These are phyloP conservation scores for Ocimum tenuiflorum DNA, from an alignment of 257 asterid species.

Conservation along the genomic window DNA sequence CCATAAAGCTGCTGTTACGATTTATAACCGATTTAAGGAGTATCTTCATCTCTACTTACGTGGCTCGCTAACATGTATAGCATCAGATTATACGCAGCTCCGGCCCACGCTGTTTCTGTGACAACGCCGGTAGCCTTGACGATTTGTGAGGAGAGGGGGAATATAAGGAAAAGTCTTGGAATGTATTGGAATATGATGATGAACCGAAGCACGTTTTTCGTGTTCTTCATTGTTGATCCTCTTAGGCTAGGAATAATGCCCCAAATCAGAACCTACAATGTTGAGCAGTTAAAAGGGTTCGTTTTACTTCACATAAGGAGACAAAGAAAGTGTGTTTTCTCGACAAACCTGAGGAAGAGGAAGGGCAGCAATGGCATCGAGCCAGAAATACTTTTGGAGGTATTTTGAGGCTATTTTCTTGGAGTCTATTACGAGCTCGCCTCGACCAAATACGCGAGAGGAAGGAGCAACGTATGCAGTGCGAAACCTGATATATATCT, in stretches of 20 bases:
- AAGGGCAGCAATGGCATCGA: conserved; percentile 67
- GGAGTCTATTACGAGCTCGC: conserved; percentile 85
- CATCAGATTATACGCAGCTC: conserved; percentile 95
- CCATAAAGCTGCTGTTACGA: too few relatives aligned
- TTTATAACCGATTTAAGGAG: not conserved
- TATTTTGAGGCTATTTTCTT: conserved; percentile 60
- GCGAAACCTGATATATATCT: conserved; percentile 61
- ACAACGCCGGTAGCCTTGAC: conserved; percentile 91
- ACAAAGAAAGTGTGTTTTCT: not conserved
- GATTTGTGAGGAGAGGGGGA: conserved; percentile 81
- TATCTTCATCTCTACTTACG: conserved; percentile 37
- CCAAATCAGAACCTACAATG: conserved; percentile 64
- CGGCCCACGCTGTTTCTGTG: conserved; percentile 98
- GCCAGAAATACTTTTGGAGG: conserved; percentile 51
- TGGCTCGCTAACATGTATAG: conserved; percentile 98
- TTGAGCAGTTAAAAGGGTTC: not conserved
- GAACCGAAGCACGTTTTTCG: conserved; percentile 81
- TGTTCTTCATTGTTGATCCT: conserved; percentile 75
- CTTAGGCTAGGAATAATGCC: conserved; percentile 54
- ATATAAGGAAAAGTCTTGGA: conserved; percentile 72
- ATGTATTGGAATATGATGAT: conserved; percentile 74
- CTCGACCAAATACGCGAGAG: conserved; percentile 96
- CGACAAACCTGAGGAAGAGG: conserved; percentile 93
- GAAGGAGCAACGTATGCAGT: conserved; percentile 96
- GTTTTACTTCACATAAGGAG: not conserved